Conservation (phyloP, 1,139 yeast genomes). For the Sugiyamaella grinbergsii region DNA sequence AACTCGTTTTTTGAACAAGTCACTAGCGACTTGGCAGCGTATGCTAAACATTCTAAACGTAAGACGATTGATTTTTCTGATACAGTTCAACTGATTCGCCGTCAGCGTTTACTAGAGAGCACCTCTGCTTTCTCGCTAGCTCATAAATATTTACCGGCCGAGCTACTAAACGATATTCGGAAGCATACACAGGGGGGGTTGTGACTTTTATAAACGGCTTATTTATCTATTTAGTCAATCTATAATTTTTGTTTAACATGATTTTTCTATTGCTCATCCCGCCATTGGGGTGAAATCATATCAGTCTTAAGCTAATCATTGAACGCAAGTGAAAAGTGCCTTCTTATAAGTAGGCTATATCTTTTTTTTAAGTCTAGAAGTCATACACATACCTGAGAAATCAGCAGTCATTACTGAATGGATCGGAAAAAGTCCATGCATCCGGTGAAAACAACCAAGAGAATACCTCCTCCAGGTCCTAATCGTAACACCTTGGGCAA, state of each 20-base stretch:
- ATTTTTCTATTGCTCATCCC: too few relatives aligned
- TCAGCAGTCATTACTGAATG: conserved; percentile 40
- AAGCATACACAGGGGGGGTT: conserved; percentile 1
- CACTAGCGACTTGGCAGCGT: conserved; percentile 36
- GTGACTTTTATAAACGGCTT: too few relatives aligned
- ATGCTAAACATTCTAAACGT: conserved; percentile 38
- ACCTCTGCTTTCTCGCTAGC: conserved; percentile 32
- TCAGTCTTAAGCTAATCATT: too few relatives aligned
- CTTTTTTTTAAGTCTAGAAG: conserved; percentile 11
- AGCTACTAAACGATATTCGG: conserved; percentile 32
- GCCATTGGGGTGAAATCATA: too few relatives aligned
- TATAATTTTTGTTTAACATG: too few relatives aligned
- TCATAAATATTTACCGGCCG: conserved; percentile 37
- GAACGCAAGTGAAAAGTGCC: too few relatives aligned
- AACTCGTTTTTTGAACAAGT: conserved; percentile 37
- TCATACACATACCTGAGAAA: conserved; percentile 3
- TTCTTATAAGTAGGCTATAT: too few relatives aligned
- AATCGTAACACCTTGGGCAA: conserved; percentile 94
- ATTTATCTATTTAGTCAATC: too few relatives aligned
- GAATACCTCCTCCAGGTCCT: conserved; percentile 99
- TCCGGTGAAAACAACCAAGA: conserved; percentile 90
- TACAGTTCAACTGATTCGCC: conserved; percentile 35
- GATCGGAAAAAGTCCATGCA: conserved; percentile 93
- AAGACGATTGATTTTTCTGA: conserved; percentile 38
- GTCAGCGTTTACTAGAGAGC: conserved; percentile 33